Percentiles rank a stretch among this genome's conserved stretches.
Conservation (phyloP, 2,329 filamentous ascomycete species). For the Cryphonectria carpinicola region DNA sequence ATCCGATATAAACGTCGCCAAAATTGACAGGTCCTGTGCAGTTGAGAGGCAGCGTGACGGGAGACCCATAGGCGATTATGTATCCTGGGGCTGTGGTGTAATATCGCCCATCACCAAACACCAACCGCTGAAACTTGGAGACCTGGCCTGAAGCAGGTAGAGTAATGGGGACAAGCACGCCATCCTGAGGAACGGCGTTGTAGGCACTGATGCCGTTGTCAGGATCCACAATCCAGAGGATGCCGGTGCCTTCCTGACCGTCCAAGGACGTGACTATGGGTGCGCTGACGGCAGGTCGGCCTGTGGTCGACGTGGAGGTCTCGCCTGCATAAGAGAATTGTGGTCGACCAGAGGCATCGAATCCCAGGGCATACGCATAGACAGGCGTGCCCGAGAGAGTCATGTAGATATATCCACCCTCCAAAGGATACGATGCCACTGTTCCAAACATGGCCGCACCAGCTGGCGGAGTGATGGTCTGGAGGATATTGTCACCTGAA, state of each 20-base stretch:
- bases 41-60: constrained; percentile 45
- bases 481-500: constrained; percentile 47
- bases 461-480: constrained; percentile 44
- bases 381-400: constrained; percentile 40
- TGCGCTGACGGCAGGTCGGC: constrained; percentile 38
- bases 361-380: constrained; percentile 40
- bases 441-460: constrained; percentile 52
- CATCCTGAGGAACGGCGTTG: constrained; percentile 44
- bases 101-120: constrained; percentile 46
- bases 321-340: constrained; percentile 40
- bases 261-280: constrained; percentile 44
- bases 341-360: constrained; percentile 38
- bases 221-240: constrained; percentile 46
- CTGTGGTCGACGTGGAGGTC: constrained; percentile 34
- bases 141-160: constrained; percentile 43
- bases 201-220: constrained; percentile 44
- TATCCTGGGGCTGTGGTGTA: constrained; percentile 42
- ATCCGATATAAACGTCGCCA: constrained; percentile 42
- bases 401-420: constrained; percentile 54
- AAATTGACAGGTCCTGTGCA: constrained; percentile 46
- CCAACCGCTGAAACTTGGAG: constrained; percentile 44
- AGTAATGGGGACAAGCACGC: constrained; percentile 39
- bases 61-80: constrained; percentile 43
- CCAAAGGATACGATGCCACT: constrained; percentile 51
- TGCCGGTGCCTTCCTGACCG: constrained; percentile 41